phyloP scores from a whole-genome alignment of 1,284 basidiomycete species.

The Xerocomus amazonicus region DNA sequence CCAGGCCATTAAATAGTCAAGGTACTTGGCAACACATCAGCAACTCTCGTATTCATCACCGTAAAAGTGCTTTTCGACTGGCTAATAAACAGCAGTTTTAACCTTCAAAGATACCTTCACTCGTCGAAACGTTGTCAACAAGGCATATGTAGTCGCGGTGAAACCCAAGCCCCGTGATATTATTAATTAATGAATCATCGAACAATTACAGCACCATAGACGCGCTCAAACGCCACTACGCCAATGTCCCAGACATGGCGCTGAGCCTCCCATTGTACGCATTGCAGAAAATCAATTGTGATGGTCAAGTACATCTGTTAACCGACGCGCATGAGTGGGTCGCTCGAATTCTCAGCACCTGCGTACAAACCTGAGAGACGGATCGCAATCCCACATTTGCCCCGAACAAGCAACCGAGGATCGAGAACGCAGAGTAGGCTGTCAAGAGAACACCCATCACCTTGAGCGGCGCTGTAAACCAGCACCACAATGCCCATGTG shows the following conservation, averaged over 20 bases:
- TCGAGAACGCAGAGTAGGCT: not conserved
- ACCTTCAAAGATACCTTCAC: too few species aligned
- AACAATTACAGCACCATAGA: not conserved
- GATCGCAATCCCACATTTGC: not conserved
- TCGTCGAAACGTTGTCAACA: too few species aligned
- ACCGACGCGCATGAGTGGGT: constrained; percentile 1
- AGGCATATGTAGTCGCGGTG: too few species aligned
- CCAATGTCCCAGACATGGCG: not conserved
- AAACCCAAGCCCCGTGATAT: too few species aligned
- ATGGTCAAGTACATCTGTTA: constrained; percentile 4
- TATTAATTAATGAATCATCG: too few species aligned
- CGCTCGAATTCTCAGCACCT: not conserved
- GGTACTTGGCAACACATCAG: too few species aligned
- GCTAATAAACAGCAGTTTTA: too few species aligned
- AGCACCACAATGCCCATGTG: constrained; percentile 7
- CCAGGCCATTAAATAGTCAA: too few species aligned
- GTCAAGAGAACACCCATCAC: constrained; percentile 1
- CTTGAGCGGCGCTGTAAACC: constrained; percentile 10
- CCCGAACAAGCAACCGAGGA: not conserved
- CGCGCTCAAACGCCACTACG: not conserved
- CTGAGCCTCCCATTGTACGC: constrained; percentile 16
- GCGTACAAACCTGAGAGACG: constrained; percentile 9
- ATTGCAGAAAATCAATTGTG: constrained; percentile 11
- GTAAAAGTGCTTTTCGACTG: too few species aligned
- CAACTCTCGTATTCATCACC: too few species aligned